A percentile compares a stretch with the other conserved stretches of the same genome.
These are phyloP conservation scores for Aureobasidium pullulans DNA, from an alignment of 2,329 filamentous ascomycete species.

Conservation along the genomic window DNA sequence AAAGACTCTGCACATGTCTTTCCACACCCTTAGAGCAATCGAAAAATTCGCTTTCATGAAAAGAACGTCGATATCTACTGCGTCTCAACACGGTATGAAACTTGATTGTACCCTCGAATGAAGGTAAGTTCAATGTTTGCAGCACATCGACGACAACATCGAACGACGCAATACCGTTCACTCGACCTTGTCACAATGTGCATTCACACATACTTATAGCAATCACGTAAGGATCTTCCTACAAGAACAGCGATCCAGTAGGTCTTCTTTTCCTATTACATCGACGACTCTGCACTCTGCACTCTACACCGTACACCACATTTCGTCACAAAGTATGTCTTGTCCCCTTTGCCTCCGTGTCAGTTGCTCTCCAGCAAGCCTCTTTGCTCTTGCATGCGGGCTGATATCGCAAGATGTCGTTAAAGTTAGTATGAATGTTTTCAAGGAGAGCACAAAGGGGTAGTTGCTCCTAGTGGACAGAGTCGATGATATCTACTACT, in stretches of 20 bases:
- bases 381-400: too few species aligned
- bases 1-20: too few species aligned
- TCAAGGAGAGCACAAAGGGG: too few species aligned
- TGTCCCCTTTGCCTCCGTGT: not conserved
- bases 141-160: not conserved
- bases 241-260: not conserved
- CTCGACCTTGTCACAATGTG: not conserved
- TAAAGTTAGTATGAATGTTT: too few species aligned
- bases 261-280: not conserved
- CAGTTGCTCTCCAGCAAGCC: not conserved
- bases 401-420: too few species aligned
- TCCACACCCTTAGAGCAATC: too few species aligned
- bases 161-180: too few species aligned
- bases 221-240: not conserved
- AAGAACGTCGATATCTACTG: not conserved
- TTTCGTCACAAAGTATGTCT: not conserved
- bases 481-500: too few species aligned
- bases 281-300: too few species aligned
- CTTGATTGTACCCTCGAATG: too few species aligned
- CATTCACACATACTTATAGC: not conserved
- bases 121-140: not conserved
- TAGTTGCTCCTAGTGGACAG: too few species aligned
- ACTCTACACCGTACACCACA: not conserved
- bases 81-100: not conserved
- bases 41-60: too few species aligned